A percentile compares a stretch with the other conserved stretches of the same genome.
Evolutionary conservation across 2,329 filamentous ascomycete species (phyloP).

Genomic region (Cercospora berteroae): DNA sequence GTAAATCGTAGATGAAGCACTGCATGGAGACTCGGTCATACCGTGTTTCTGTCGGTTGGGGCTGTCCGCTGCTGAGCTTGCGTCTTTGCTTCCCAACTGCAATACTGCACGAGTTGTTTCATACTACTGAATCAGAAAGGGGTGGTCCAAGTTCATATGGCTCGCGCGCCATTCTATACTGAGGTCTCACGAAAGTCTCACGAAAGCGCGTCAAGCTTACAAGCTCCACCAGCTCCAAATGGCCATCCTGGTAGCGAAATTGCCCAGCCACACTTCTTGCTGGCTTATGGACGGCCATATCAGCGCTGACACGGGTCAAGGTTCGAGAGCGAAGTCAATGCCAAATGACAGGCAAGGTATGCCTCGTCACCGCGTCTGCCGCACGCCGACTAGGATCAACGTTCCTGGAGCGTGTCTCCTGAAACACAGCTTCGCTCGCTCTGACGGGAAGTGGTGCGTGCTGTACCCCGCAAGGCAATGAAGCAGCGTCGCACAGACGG

Average conservation of each 20-base stretch:
- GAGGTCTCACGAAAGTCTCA: neutral
- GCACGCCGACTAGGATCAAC: neutral
- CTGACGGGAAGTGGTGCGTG: neutral
- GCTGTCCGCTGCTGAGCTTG: neutral
- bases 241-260: slow-evolving; percentile 5
- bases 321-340: neutral
- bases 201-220: slow-evolving; percentile 8
- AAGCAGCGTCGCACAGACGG: neutral
- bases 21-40: neutral
- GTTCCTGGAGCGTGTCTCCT: neutral
- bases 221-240: slow-evolving; percentile 3
- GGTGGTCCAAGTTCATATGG: neutral
- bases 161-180: neutral
- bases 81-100: neutral
- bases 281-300: neutral
- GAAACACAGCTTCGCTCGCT: neutral
- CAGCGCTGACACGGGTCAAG: neutral
- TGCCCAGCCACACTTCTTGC: neutral
- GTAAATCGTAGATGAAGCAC: neutral
- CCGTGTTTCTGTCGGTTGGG: neutral
- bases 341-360: slow-evolving; percentile 5
- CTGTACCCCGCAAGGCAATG: neutral
- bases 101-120: neutral
- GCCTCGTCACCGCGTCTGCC: neutral
- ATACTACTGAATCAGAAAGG: neutral